Conservation (phyloP, 2,329 filamentous ascomycete genomes). For the Botrytis fabae region DNA sequence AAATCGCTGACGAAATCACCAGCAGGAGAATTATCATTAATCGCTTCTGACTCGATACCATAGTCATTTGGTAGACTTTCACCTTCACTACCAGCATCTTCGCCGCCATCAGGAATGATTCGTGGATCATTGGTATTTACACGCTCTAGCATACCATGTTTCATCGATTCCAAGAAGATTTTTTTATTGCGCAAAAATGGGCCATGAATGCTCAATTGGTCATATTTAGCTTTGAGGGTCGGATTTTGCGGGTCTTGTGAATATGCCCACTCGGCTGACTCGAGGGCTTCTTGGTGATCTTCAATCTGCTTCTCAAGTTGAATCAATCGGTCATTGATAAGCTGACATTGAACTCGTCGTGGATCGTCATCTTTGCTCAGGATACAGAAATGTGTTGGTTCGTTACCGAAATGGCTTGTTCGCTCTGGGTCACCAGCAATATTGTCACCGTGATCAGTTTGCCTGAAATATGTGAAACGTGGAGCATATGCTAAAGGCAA, state of each 20-base stretch:
- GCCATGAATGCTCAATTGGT: slow-evolving; percentile 58
- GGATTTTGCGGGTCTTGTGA: slow-evolving; percentile 54
- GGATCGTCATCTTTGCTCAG: slow-evolving; percentile 92
- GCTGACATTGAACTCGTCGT: slow-evolving; percentile 78
- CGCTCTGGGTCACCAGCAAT: slow-evolving; percentile 79
- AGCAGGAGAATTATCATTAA: slow-evolving; percentile 63
- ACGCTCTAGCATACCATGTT: slow-evolving; percentile 39
- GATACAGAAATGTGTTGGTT: slow-evolving; percentile 91
- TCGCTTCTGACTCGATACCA: slow-evolving; percentile 50
- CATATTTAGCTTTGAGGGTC: slow-evolving; percentile 58
- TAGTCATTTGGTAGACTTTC: slow-evolving; percentile 39
- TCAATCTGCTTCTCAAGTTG: slow-evolving; percentile 77
- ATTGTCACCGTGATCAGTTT: slow-evolving; percentile 85
- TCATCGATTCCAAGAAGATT: slow-evolving; percentile 59
- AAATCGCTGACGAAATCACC: slow-evolving; percentile 91
- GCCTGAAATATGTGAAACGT: slow-evolving; percentile 94
- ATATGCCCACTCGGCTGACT: slow-evolving; percentile 71
- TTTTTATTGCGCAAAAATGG: slow-evolving; percentile 58
- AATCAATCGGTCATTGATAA: slow-evolving; percentile 78
- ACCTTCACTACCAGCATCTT: slow-evolving; percentile 45
- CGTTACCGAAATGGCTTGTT: slow-evolving; percentile 87
- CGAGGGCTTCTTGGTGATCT: slow-evolving; percentile 69
- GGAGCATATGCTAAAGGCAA: slow-evolving; percentile 88
- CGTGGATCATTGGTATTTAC: slow-evolving; percentile 36
- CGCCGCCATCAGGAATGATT: slow-evolving; percentile 36